Evolutionary conservation across 148 eudicot species (phyloP), one percentile per base, ranked within the genome.

Genomic region (Nyssa sinensis): DNA sequence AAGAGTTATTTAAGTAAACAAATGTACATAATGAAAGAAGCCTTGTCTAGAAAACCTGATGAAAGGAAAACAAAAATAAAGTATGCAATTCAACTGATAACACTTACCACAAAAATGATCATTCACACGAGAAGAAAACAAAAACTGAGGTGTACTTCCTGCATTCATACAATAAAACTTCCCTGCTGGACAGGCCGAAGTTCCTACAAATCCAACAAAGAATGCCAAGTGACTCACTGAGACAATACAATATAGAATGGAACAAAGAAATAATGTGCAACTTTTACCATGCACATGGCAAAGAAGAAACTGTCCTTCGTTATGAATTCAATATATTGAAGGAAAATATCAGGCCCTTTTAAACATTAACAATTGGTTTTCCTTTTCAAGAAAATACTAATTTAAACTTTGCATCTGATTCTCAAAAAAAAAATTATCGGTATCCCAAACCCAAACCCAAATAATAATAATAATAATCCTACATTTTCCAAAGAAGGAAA

Each of bases 81-180:
- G 24, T n/a, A 31, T 11, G 12, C 28, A 47, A 31, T 62, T 65
- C 8, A 33, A 62, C 27, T 14, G 29, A 25, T 37, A 24, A 25
- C 23, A 75, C 95, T 81, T 78, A 94, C 98, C 98, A 82, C 98
- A 94, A 44, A 92, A 81, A 62, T 81, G 88, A 79, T 94, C 98
- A 78, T 94, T 94, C 74, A 94, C 91, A 0, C 85, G 93, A 55
- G 98, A 94, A 16, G 98, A 92, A 78, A 84, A 92, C 86, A 94
- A 64, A 84, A 92, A 90, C 27, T 64, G 80, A 27, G 98, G 98
- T 66, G 81, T 81, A 76, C 98, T 92, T 81, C 98, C 97, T 37
- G 74, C 70, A 74, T 94, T 94, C 74, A 68, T 86, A 65, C 98
- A 94, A 75, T 94, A 94, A 66, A 94, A 94, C 78, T 84, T 90